phyloP scores from a whole-genome alignment of 2,329 filamentous ascomycete species.

The Diaporthe ilicicola region DNA sequence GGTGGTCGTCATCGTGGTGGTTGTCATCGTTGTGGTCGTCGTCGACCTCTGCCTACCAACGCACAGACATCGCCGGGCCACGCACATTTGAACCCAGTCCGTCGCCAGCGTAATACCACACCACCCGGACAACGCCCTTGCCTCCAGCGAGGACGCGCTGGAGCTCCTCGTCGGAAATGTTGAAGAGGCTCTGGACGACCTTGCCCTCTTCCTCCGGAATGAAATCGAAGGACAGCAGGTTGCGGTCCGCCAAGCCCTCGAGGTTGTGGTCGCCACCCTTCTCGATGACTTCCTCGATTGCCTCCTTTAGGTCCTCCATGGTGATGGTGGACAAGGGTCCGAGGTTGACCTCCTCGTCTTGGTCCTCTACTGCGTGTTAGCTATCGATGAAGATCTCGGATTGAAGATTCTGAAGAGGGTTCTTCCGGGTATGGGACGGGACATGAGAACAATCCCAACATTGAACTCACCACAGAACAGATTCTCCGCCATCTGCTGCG shows the following conservation, averaged over 20 bases:
- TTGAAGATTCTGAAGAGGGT: neutral
- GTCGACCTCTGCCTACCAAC: too few relatives aligned
- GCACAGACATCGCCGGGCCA: too few relatives aligned
- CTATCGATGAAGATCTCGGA: neutral
- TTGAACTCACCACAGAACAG: neutral
- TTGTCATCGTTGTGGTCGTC: too few relatives aligned
- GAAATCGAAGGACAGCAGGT: neutral
- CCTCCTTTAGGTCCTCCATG: neutral
- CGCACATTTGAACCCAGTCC: too few relatives aligned
- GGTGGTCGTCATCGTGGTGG: too few relatives aligned
- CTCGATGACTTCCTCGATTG: neutral
- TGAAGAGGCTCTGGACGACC: neutral
- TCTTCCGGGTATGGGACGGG: neutral
- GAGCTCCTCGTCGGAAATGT: neutral
- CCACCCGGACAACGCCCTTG: neutral
- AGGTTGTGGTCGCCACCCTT: neutral
- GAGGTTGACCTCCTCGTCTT: neutral
- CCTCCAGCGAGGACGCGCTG: neutral
- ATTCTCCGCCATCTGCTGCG: neutral
- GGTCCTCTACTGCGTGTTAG: neutral
- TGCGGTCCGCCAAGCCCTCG: too few relatives aligned
- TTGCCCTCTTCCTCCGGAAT: neutral
- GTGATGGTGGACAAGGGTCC: neutral
- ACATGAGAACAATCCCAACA: neutral
- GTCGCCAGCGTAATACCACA: neutral